These are phyloP conservation scores for Aspergillus funiculosus DNA, from an alignment of 495 filamentous ascomycete species.

Conservation along the genomic window DNA sequence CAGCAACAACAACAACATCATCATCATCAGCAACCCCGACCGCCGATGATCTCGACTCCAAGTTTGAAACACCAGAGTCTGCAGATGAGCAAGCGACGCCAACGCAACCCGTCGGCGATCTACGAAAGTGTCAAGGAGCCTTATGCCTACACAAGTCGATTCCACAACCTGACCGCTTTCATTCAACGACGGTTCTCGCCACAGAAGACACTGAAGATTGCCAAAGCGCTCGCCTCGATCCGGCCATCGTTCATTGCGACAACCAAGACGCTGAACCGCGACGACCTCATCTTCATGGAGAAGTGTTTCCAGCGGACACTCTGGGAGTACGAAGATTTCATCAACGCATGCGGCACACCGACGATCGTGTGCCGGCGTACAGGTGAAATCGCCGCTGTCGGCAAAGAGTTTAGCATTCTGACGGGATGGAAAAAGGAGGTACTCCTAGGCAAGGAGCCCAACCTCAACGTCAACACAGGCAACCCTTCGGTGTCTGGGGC, in stretches of 20 bases:
- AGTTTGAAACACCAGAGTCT: conserved; percentile 46
- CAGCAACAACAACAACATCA: too few species aligned
- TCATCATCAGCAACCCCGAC: conserved; percentile 14
- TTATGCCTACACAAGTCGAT: conserved; percentile 82
- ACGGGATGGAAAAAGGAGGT: conserved; percentile 94
- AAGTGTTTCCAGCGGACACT: conserved; percentile 91
- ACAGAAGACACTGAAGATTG: conserved; percentile 68
- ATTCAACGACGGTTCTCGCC: conserved; percentile 68
- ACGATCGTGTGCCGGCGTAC: conserved; percentile 88
- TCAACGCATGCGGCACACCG: conserved; percentile 79
- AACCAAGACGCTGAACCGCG: conserved; percentile 70
- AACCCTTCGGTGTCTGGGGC: conserved; percentile 28
- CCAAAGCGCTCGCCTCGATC: conserved; percentile 79
- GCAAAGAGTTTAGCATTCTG: conserved; percentile 89
- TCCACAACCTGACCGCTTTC: conserved; percentile 81
- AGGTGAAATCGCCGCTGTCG: conserved; percentile 85
- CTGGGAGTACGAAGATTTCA: conserved; percentile 86
- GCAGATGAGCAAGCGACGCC: conserved; percentile 42
- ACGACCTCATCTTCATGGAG: conserved; percentile 95
- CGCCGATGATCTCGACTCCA: conserved; percentile 38
- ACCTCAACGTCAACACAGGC: conserved; percentile 80
- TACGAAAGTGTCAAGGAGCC: conserved; percentile 85
- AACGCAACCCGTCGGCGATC: conserved; percentile 72
- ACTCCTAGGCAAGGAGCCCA: conserved; percentile 78
- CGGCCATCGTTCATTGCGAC: conserved; percentile 89